These are phyloP conservation scores for Hyaloscypha finlandica DNA, from an alignment of 495 filamentous ascomycete species.

Conservation along the genomic window DNA sequence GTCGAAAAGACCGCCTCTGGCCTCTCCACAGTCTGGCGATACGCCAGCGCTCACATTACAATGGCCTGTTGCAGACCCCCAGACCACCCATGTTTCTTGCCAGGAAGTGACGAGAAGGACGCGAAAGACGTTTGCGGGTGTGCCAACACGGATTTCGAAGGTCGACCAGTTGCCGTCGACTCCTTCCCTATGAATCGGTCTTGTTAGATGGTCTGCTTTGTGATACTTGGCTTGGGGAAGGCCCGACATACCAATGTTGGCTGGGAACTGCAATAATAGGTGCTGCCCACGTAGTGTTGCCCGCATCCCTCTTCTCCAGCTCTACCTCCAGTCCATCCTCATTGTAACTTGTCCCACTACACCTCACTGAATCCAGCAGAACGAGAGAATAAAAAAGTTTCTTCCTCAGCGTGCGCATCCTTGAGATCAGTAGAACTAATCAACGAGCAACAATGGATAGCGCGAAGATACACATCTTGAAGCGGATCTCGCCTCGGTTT, in stretches of 20 bases:
- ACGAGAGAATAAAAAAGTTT: neutral
- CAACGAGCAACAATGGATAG: neutral
- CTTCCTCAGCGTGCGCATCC: constrained; percentile 13
- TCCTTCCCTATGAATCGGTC: constrained; percentile 36
- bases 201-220: neutral
- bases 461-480: neutral
- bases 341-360: neutral
- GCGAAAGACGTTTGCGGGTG: constrained; percentile 19
- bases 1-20: constrained; percentile 50
- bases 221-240: neutral
- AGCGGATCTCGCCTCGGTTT: neutral
- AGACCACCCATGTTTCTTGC: constrained; percentile 40
- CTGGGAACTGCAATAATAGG: constrained; percentile 22
- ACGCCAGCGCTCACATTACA: constrained; percentile 38
- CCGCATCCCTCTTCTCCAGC: constrained; percentile 10
- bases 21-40: constrained; percentile 41
- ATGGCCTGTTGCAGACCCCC: constrained; percentile 34
- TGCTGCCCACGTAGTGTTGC: constrained; percentile 15
- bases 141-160: constrained; percentile 40
- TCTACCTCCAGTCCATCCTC: neutral
- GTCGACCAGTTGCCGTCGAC: constrained; percentile 44
- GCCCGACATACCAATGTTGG: constrained; percentile 32
- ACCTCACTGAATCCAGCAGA: neutral
- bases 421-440: neutral
- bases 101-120: constrained; percentile 41